Conservation (phyloP, 1,284 basidiomycete genomes). For the Papiliotrema flavescens region DNA sequence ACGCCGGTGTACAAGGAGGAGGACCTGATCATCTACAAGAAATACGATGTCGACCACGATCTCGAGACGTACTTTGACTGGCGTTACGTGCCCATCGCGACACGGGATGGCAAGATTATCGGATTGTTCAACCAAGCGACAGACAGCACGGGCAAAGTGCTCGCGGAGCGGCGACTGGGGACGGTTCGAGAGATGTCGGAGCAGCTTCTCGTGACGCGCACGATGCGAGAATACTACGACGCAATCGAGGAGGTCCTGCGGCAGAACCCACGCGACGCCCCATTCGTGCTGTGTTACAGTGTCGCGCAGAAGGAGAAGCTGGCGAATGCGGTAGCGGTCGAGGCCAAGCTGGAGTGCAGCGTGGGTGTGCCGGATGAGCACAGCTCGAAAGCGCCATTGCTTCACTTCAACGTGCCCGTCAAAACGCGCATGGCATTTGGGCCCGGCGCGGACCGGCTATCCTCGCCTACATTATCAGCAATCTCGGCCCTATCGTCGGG, state of each 20-base stretch:
- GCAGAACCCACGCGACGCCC: constrained; percentile 33
- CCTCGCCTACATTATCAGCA: constrained; percentile 34
- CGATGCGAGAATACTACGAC: constrained; percentile 24
- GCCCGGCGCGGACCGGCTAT: constrained; percentile 21
- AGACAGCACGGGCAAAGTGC: constrained; percentile 30
- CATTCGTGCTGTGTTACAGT: constrained; percentile 38
- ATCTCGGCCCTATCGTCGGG: constrained; percentile 36
- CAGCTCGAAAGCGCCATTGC: constrained; percentile 9
- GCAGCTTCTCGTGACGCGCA: constrained; percentile 20
- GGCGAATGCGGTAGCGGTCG: constrained; percentile 1
- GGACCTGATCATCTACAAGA: constrained; percentile 25
- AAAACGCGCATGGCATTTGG: constrained; percentile 12
- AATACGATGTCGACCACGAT: constrained; percentile 16
- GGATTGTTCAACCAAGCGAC: constrained; percentile 34
- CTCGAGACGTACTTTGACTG: constrained; percentile 37
- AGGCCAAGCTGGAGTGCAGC: constrained; percentile 14
- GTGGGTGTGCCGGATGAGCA: constrained; percentile 34
- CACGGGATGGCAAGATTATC: constrained; percentile 19
- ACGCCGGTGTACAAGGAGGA: constrained; percentile 22
- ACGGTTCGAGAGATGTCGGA: constrained; percentile 36
- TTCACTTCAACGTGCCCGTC: constrained; percentile 8
- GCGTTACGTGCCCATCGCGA: constrained; percentile 35
- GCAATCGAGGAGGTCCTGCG: constrained; percentile 23
- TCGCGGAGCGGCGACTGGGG: constrained; percentile 29
- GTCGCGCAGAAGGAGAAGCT: constrained; percentile 12